These are phyloP conservation scores for Hypericum androsaemum DNA, from an alignment of 345 rosid species.

Conservation along the genomic window DNA sequence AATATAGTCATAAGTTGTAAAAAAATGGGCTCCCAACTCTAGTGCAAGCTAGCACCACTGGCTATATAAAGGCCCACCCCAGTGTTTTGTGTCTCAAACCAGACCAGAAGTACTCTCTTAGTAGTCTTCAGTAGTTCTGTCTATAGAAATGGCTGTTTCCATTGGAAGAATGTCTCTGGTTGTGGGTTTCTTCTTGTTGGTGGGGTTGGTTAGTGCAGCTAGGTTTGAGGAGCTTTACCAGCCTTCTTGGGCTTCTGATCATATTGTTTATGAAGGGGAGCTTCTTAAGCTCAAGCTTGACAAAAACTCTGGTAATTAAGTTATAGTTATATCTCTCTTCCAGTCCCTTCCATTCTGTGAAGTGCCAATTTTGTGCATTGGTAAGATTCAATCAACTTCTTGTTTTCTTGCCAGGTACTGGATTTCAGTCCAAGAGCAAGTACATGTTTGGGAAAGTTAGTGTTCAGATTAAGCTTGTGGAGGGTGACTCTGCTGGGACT, in stretches of 20 bases:
- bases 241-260: conserved; percentile 85
- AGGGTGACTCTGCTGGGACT: conserved; percentile 98
- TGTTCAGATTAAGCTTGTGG: conserved; percentile 86
- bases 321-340: too few species aligned
- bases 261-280: conserved; percentile 65
- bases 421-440: conserved; percentile 81
- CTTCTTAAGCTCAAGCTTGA: conserved; percentile 83
- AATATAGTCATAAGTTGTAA: too few species aligned
- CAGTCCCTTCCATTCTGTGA: too few species aligned
- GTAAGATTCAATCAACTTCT: too few species aligned
- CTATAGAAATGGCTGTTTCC: background rate
- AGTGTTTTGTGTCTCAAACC: background rate
- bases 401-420: conserved; percentile 69
- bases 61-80: background rate
- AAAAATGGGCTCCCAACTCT: too few species aligned
- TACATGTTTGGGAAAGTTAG: conserved; percentile 88
- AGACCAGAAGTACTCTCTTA: background rate
- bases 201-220: background rate
- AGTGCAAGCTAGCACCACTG: background rate
- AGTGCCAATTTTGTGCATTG: too few species aligned
- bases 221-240: conserved; percentile 74
- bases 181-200: background rate
- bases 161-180: background rate
- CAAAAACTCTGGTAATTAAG: conserved; percentile 61
- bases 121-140: too few species aligned